Evolutionary conservation across 2,329 filamentous ascomycete species (phyloP).

Genomic region (Scytalidium lignicola): DNA sequence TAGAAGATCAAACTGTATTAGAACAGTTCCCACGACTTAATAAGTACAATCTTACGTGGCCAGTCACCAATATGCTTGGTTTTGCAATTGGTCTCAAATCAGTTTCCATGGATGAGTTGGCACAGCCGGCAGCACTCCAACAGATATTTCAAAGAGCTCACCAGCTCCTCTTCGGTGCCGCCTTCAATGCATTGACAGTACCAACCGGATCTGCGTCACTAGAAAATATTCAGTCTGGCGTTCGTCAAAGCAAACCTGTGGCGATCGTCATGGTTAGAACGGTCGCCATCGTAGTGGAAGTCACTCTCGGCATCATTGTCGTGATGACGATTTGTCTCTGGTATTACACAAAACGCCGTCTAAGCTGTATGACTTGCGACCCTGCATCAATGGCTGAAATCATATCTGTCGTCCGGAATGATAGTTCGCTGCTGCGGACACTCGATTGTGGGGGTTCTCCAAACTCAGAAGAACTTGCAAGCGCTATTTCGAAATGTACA

Average conservation of each 20-base stretch:
- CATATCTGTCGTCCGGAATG: conserved; percentile 14
- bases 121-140: conserved; percentile 28
- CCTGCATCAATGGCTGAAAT: conserved; percentile 24
- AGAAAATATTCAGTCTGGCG: not conserved
- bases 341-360: conserved; percentile 11
- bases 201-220: not conserved
- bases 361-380: conserved; percentile 19
- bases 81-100: conserved; percentile 30
- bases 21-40: conserved; percentile 15
- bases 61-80: conserved; percentile 30
- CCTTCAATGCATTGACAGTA: conserved; percentile 14
- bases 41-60: conserved; percentile 18
- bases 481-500: not conserved
- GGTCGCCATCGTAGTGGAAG: conserved; percentile 23
- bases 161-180: conserved; percentile 34
- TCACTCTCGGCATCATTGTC: conserved; percentile 16
- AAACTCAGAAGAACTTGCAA: not conserved
- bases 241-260: conserved; percentile 2
- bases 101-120: conserved; percentile 24
- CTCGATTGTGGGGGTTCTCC: conserved; percentile 3
- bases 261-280: conserved; percentile 18
- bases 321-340: conserved; percentile 13
- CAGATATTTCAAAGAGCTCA: conserved; percentile 35
- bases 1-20: conserved; percentile 11
- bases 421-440: not conserved